Base-by-base conservation (phyloP, 768 basidiomycete species). In the Hygrocybe coccinea region DNA sequence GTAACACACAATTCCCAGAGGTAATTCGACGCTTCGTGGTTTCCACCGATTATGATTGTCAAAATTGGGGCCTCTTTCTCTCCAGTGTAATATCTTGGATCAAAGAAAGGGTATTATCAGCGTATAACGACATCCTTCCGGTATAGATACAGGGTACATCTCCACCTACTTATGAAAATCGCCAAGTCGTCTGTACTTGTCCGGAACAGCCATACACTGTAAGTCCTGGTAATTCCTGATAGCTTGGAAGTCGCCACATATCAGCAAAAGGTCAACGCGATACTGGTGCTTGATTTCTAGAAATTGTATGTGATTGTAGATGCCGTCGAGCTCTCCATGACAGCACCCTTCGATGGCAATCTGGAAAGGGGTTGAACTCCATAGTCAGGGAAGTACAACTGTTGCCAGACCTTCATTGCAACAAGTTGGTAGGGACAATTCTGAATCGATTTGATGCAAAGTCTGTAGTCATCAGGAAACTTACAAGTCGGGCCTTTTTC, bases 201-300 rank as follows among this genome's bases (percentile, higher is more conserved):
- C 74, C 0, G 95, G 95, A 2, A 91, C 91, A 19, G 95, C 87
- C 85, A 99, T 91, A 59, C 86, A 89, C 64, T 87, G 81, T 41
- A 97, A 77, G 72, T 99, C 95, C 54, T 82, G 75, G 56, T 80
- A 74, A 62, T 97, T 95, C 25, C 97, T 79, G 47, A 97, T 78
- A 15, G 97, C 95, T 71, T 97, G 85, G 64, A 99, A 98, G 72
- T 99, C 97, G 11, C 97, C 97, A 56, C 95, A 97, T 25, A 97
- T 86, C 38, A 99, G 79, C 12, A 99, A 80, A 1, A 94, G 73
- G 63, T 95, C 91, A 53, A 97, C 81, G 54, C 81, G 84, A 69
- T 84, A 85, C 11, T 74, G 68, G 62, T 89, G 79, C 57, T 70
- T 71, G 1, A 64, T 59, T 65, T 97, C 89, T 29, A 93, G 80